These are phyloP conservation scores for Eragrostis nindensis DNA, from an alignment of 176 grass and related monocot genomes.

Conservation along the genomic window DNA sequence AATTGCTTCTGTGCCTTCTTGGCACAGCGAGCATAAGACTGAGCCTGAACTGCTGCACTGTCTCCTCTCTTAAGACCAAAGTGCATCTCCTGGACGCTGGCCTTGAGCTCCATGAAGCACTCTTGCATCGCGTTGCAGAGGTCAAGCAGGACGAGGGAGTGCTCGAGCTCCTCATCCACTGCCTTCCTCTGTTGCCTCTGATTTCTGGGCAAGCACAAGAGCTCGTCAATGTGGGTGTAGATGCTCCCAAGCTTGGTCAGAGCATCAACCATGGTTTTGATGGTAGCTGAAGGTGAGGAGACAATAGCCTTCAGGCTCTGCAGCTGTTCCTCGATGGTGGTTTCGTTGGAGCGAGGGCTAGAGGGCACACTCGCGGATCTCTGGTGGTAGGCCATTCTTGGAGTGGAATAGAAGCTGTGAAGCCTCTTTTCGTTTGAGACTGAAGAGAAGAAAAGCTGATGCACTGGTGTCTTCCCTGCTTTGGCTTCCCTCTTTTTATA, in stretches of 20 bases:
- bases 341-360: background rate
- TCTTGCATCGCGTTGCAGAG: conserved; percentile 44
- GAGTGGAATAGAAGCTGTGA: background rate
- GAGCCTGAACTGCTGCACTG: background rate
- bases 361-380: conserved; percentile 40
- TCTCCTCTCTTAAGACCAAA: conserved; percentile 46
- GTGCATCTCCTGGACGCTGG: conserved; percentile 33
- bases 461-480: background rate
- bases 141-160: conserved; percentile 53
- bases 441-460: background rate
- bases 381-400: conserved; percentile 36
- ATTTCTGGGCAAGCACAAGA: too few relatives aligned
- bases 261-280: background rate
- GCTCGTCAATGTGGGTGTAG: too few relatives aligned
- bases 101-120: conserved; percentile 35
- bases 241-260: conserved; percentile 19
- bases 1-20: too few relatives aligned
- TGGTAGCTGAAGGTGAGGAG: background rate
- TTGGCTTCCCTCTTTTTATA: background rate
- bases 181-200: background rate
- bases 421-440: background rate
- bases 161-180: conserved; percentile 52
- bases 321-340: conserved; percentile 21
- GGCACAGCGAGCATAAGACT: background rate
- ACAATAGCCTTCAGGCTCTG: conserved; percentile 1